Conservation (phyloP, 2,329 filamentous ascomycete genomes). For the Colletotrichum orchidophilum region DNA sequence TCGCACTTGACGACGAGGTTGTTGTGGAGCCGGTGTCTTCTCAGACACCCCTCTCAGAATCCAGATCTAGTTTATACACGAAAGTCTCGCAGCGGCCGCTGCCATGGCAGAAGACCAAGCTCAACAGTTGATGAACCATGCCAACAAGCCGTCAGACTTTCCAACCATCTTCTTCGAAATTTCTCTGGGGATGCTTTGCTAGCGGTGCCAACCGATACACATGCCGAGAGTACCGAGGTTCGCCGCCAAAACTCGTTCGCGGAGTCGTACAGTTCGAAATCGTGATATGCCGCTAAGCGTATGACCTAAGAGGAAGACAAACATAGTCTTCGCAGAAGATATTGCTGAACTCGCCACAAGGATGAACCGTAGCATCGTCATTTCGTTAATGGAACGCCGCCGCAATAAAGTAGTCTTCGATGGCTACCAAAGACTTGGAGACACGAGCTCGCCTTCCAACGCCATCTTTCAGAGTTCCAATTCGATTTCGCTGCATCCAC, state of each 20-base stretch:
- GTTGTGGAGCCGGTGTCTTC: conserved; percentile 6
- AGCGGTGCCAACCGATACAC: conserved; percentile 10
- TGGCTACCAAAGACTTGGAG: conserved; percentile 6
- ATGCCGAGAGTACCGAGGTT: conserved; percentile 13
- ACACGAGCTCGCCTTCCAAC: conserved; percentile 21
- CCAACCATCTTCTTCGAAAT: conserved; percentile 13
- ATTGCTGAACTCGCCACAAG: conserved; percentile 12
- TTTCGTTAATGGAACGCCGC: conserved; percentile 28
- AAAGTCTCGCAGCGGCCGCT: conserved; percentile 16
- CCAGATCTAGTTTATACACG: conserved; percentile 34
- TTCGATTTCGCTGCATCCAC: conserved; percentile 29
- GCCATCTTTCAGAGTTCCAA: conserved; percentile 22
- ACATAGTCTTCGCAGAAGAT: conserved; percentile 17
- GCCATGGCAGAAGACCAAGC: conserved; percentile 18
- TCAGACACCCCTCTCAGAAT: conserved; percentile 10
- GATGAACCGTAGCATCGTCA: conserved; percentile 33
- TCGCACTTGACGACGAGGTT: conserved; percentile 10
- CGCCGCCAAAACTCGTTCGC: background rate
- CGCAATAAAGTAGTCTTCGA: conserved; percentile 2
- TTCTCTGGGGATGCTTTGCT: conserved; percentile 13
- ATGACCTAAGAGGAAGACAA: conserved; percentile 21
- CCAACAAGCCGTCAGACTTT: conserved; percentile 8
- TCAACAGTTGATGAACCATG: conserved; percentile 2
- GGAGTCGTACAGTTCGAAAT: conserved; percentile 3
- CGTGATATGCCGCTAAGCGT: conserved; percentile 2